phyloP scores from a whole-genome alignment of 106 monocot genomes.

The Vanilla planifolia region DNA sequence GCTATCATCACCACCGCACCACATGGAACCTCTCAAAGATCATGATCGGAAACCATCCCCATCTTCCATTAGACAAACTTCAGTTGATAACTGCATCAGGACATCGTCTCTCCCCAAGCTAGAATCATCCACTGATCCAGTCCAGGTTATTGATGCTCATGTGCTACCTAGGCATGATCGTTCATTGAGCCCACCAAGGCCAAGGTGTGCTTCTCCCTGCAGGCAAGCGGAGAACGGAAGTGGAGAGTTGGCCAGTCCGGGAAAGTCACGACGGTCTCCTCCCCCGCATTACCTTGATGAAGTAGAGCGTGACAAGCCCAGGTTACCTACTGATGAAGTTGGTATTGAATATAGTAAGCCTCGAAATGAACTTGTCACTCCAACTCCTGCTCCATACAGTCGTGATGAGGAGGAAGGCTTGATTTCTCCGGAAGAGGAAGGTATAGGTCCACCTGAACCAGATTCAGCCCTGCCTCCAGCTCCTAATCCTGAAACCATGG shows the following conservation, averaged over 20 bases:
- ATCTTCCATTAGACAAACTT: neutral
- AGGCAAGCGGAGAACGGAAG: slow-evolving; percentile 10
- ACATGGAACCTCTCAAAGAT: neutral
- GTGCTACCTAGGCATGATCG: neutral
- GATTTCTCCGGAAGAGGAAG: slow-evolving; percentile 30
- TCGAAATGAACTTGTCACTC: neutral
- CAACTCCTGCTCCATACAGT: neutral
- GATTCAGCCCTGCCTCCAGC: neutral
- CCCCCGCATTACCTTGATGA: slow-evolving; percentile 1
- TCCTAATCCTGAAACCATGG: no score
- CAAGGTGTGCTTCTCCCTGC: slow-evolving; percentile 3
- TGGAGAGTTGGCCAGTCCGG: neutral
- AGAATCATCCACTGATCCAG: neutral
- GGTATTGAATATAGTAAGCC: neutral
- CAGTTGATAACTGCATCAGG: neutral
- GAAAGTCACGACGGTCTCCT: neutral
- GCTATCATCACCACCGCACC: neutral
- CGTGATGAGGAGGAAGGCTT: slow-evolving; percentile 54
- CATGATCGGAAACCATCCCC: neutral
- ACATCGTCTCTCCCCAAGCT: neutral
- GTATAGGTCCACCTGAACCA: neutral
- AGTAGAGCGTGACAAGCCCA: neutral
- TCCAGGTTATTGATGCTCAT: neutral
- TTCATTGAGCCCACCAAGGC: slow-evolving; percentile 5
- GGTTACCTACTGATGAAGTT: neutral